Evolutionary conservation across 768 basidiomycete species (phyloP).

Genomic region (Scleroderma citrinum): DNA sequence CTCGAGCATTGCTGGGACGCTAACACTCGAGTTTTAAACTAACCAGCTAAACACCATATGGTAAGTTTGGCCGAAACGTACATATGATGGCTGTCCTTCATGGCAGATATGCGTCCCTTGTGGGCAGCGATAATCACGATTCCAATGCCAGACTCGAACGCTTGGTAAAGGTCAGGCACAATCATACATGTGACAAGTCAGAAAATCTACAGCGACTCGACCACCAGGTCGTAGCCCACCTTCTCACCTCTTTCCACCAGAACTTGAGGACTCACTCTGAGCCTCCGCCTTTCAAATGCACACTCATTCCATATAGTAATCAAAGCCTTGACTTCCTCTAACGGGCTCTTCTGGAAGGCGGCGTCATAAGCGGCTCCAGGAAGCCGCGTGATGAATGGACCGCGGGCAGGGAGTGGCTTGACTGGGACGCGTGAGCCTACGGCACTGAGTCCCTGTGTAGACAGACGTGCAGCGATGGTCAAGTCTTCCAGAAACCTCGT

Average conservation of each 20-base stretch:
- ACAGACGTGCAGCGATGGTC: constrained; percentile 22
- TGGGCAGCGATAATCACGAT: too few species aligned
- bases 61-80: too few species aligned
- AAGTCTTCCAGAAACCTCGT: constrained; percentile 26
- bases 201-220: constrained; percentile 21
- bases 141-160: too few species aligned
- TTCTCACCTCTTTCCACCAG: constrained; percentile 2
- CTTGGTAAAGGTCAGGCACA: too few species aligned
- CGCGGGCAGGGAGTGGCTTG: constrained; percentile 8
- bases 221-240: constrained; percentile 12
- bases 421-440: constrained; percentile 18
- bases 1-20: too few species aligned
- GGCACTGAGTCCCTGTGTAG: constrained; percentile 16
- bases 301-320: constrained; percentile 27
- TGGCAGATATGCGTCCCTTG: too few species aligned
- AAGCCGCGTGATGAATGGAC: constrained; percentile 10
- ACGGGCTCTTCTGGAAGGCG: constrained; percentile 11
- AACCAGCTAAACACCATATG: too few species aligned
- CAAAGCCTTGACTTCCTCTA: constrained; percentile 21
- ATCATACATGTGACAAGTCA: background rate
- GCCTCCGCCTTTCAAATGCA: constrained; percentile 27
- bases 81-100: too few species aligned
- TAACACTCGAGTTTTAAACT: too few species aligned
- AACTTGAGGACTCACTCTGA: constrained; percentile 15
- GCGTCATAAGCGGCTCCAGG: constrained; percentile 17